These are phyloP conservation scores for Tirmania nivea DNA, from an alignment of 495 filamentous ascomycete species.

Conservation along the genomic window DNA sequence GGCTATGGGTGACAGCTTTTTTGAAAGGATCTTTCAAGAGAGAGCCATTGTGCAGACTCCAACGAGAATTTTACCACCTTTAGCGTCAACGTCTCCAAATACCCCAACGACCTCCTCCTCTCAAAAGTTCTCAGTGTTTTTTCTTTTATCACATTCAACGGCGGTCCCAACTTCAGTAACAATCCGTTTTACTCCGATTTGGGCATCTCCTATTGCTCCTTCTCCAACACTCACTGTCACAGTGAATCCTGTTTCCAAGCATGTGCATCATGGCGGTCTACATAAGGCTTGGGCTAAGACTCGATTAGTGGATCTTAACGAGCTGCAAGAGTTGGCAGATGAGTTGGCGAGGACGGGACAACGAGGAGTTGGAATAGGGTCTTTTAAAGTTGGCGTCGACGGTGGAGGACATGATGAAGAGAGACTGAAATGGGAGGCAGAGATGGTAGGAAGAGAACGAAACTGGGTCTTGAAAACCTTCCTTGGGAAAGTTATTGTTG, in stretches of 20 bases:
- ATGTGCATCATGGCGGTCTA: slow-evolving; percentile 1
- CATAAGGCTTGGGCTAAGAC: slow-evolving; percentile 16
- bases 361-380: slow-evolving; percentile 12
- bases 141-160: slow-evolving; percentile 9
- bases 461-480: slow-evolving; percentile 17
- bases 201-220: slow-evolving; percentile 6
- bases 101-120: background rate
- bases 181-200: slow-evolving; percentile 13
- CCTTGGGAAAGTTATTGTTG: background rate
- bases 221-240: background rate
- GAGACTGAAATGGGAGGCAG: slow-evolving; percentile 16
- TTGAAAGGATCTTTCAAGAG: slow-evolving; percentile 9
- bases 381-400: slow-evolving; percentile 17
- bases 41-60: slow-evolving; percentile 19
- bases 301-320: slow-evolving; percentile 12
- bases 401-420: slow-evolving; percentile 19
- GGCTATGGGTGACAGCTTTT: slow-evolving; percentile 9
- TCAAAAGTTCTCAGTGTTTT: slow-evolving; percentile 4
- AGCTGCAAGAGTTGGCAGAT: slow-evolving; percentile 14
- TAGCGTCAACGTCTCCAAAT: slow-evolving; percentile 1
- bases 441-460: slow-evolving; percentile 20
- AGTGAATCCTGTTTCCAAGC: background rate
- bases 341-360: slow-evolving; percentile 17
- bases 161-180: slow-evolving; percentile 7
- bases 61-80: slow-evolving; percentile 10